Conservation (phyloP, 1,284 basidiomycete genomes). For the Cryptococcus amylolentus region DNA sequence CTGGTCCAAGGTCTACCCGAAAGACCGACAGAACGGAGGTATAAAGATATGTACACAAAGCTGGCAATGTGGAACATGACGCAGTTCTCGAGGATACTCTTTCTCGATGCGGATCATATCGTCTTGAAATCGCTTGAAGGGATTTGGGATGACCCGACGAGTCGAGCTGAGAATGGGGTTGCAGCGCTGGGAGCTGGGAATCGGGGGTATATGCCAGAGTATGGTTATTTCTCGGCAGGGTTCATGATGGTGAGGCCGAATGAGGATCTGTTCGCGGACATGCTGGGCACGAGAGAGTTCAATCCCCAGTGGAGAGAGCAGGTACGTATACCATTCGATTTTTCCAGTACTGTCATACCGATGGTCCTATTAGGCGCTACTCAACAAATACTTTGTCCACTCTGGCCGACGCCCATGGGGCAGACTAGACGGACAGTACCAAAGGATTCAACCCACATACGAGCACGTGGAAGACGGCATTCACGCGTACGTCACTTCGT, state of each 20-base stretch:
- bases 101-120: constrained; percentile 17
- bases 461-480: constrained; percentile 10
- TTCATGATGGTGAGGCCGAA: constrained; percentile 20
- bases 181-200: constrained; percentile 2
- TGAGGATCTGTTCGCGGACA: constrained; percentile 6
- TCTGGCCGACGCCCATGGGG: constrained; percentile 12
- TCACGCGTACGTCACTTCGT: constrained; percentile 8
- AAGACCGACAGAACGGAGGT: constrained; percentile 1
- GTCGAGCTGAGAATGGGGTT: background rate
- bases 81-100: constrained; percentile 12
- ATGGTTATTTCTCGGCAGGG: constrained; percentile 13
- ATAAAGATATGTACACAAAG: constrained; percentile 17
- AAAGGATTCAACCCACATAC: background rate
- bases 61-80: constrained; percentile 15
- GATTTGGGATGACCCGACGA: constrained; percentile 11
- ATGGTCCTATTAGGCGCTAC: constrained; percentile 4
- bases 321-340: constrained; percentile 3
- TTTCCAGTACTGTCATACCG: background rate
- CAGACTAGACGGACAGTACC: constrained; percentile 8
- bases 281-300: constrained; percentile 8
- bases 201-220: background rate
- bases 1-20: constrained; percentile 8
- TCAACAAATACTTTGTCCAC: constrained; percentile 12
- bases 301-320: constrained; percentile 14
- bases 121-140: constrained; percentile 9